Conservation (phyloP, 495 filamentous ascomycete species). For the Xanthoparmelia taractica region DNA sequence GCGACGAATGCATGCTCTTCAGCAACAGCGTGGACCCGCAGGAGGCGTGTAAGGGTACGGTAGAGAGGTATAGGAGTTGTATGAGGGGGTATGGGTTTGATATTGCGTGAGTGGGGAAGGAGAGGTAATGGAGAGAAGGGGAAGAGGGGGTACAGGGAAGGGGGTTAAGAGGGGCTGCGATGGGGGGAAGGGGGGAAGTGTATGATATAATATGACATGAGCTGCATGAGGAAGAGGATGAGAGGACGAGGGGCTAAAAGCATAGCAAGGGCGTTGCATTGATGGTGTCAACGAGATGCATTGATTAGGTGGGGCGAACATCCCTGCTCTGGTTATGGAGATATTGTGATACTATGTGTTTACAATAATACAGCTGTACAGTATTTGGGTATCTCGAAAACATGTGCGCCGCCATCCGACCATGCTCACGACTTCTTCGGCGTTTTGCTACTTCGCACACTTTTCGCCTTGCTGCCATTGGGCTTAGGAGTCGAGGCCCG, state of each 20-base stretch:
- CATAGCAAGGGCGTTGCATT: constrained; percentile 15
- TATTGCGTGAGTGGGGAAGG: constrained; percentile 45
- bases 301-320: neutral
- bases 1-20: constrained; percentile 99
- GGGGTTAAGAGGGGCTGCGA: neutral
- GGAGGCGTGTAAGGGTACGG: constrained; percentile 67
- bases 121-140: too few relatives aligned
- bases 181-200: neutral
- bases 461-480: constrained; percentile 13
- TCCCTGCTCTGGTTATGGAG: neutral
- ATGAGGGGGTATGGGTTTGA: constrained; percentile 94
- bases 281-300: neutral
- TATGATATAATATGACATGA: neutral
- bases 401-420: neutral
- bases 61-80: constrained; percentile 80
- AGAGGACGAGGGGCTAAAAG: neutral
- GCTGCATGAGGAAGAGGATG: neutral
- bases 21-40: constrained; percentile 69
- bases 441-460: constrained; percentile 5
- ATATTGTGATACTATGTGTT: neutral
- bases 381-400: constrained; percentile 9
- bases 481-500: neutral
- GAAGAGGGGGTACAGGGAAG: neutral
- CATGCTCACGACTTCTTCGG: constrained; percentile 10
- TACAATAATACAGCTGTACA: neutral